Percentiles rank a stretch among this genome's conserved stretches.
phyloP scores from a whole-genome alignment of 768 basidiomycete genomes.

The Tephrocybe rancida region DNA sequence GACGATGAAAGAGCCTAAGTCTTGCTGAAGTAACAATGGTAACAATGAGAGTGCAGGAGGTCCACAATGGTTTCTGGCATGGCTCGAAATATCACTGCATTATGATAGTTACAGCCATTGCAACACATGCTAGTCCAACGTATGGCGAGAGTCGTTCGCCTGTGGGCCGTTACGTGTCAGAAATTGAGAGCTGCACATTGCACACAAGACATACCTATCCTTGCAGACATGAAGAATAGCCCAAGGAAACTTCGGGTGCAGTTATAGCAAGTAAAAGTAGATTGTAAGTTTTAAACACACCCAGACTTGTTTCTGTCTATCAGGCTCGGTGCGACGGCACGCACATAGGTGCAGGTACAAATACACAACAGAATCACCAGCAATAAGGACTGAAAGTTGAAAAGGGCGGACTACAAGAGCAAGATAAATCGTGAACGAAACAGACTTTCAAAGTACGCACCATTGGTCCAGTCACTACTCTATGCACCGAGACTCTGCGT shows the following conservation, averaged over 20 bases:
- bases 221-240: constrained; percentile 92
- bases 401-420: constrained; percentile 75
- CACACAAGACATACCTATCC: constrained; percentile 70
- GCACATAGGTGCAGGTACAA: constrained; percentile 96
- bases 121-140: constrained; percentile 89
- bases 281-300: constrained; percentile 44
- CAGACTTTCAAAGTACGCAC: background rate
- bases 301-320: constrained; percentile 95
- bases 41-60: background rate
- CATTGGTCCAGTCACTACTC: constrained; percentile 5
- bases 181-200: background rate
- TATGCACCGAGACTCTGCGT: background rate
- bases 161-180: constrained; percentile 30
- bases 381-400: constrained; percentile 96
- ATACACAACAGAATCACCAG: constrained; percentile 92
- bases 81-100: constrained; percentile 34
- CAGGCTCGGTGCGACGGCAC: constrained; percentile 86
- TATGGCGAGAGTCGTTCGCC: constrained; percentile 97
- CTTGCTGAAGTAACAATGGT: too few species aligned
- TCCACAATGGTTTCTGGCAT: constrained; percentile 2
- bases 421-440: background rate
- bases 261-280: constrained; percentile 1
- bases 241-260: constrained; percentile 72
- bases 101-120: constrained; percentile 83
- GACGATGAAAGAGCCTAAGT: too few species aligned